These are phyloP conservation scores for Cutaneotrichosporon sp. DNA, from an alignment of 1,284 basidiomycete species.

Conservation along the genomic window DNA sequence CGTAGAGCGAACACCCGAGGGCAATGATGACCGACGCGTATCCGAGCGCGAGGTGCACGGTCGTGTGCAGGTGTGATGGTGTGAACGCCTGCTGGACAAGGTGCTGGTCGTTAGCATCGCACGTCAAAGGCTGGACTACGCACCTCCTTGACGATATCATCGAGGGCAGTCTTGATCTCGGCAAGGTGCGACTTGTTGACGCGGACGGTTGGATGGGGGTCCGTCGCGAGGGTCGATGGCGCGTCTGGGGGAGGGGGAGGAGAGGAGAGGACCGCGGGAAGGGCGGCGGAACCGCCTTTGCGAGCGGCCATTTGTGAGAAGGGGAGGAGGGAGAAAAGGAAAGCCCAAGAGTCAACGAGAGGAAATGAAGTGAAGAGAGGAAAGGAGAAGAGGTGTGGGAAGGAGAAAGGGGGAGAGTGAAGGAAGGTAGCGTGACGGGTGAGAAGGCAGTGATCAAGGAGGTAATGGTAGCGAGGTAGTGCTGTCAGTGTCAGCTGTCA, in stretches of 20 bases:
- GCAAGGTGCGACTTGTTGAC: conserved; percentile 78
- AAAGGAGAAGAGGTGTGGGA: background rate
- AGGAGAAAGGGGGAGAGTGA: background rate
- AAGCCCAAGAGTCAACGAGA: background rate
- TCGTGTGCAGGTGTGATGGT: conserved; percentile 79
- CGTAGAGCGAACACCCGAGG: conserved; percentile 75
- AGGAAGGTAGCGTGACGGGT: background rate
- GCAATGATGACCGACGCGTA: conserved; percentile 81
- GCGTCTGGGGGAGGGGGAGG: background rate
- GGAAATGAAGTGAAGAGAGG: background rate
- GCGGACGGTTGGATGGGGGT: conserved; percentile 59
- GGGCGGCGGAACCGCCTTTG: conserved; percentile 5
- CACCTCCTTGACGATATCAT: conserved; percentile 86
- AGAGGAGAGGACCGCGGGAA: background rate
- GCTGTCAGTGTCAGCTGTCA: too few relatives aligned
- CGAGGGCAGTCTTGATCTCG: conserved; percentile 86
- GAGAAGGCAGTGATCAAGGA: background rate
- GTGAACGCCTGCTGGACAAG: conserved; percentile 78
- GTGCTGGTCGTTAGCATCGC: conserved; percentile 59
- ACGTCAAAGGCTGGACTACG: conserved; percentile 51
- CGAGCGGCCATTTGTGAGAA: background rate
- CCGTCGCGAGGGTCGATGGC: conserved; percentile 29
- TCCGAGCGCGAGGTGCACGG: conserved; percentile 77
- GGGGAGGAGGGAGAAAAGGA: background rate
- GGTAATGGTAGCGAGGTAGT: background rate